Evolutionary conservation across 148 eudicot genomes (phyloP), one percentile per base, ranked within the genome.

Genomic region (Diospyros kaki): DNA sequence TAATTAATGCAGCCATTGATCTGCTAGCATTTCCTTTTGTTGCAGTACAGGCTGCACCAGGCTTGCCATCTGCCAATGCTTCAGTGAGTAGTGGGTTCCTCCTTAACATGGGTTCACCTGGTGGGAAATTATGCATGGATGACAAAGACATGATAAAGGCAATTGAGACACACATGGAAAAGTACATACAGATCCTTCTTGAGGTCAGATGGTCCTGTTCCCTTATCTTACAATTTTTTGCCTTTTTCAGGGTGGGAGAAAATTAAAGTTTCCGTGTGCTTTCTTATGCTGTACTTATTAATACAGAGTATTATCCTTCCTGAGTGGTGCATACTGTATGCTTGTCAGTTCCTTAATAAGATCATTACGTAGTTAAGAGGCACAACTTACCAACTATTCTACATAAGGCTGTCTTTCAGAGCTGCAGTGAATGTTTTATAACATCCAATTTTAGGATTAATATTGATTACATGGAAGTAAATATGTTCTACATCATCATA

Each of bases 21-120:
- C 84, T 93, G 56, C 81, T 96, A 79, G 99, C 98, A 71, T 96
- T 96, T 78, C 99, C 99, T 75, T 93, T 93, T 83, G 99, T 96
- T 64, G 99, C 98, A 17, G 82, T 85, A 61, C 98, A 93, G 78
- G 91, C 78, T 84, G 87, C 86, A 74, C 84, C 90, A 68, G 85
- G 89, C 75, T 81, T 86, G 82, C 89, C 93, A 12, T 86, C 98
- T 73, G 85, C 99, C 59, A 91, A 91, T 76, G 97, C 99, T 82
- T 96, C 99, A 55, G 93, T 93, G 63, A 91, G 82, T 80, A 89
- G 99, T 77, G 99, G 98, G 45, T 77, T 76, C 78, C 87, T 96
- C 77, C 88, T 96, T 58, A 89, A 93, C 76, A 69, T 82, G 83
- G 98, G 90, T 38, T 96, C 99, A 64, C 98, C 99, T 70, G 99